Evolutionary conservation across 2,329 filamentous ascomycete species (phyloP).

Genomic region (Plenodomus lindquistii): DNA sequence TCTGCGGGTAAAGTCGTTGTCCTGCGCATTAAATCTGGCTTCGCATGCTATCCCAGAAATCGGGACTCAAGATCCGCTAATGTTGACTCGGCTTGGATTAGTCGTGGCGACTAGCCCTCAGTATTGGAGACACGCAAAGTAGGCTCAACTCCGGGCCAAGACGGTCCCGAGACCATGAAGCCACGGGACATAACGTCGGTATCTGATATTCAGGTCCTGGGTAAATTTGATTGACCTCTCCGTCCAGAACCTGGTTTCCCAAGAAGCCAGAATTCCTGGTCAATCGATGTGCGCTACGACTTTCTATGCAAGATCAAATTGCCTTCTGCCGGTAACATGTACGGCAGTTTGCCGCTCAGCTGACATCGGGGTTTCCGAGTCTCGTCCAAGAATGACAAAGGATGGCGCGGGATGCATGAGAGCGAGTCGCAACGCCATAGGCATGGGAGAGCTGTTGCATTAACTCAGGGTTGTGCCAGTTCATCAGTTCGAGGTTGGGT

Average conservation of each 20-base stretch:
- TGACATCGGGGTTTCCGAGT: neutral
- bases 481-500: no score
- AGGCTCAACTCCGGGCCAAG: neutral
- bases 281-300: neutral
- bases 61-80: neutral
- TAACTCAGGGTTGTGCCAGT: neutral
- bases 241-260: neutral
- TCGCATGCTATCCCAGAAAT: neutral
- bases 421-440: neutral
- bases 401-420: conserved; percentile 1
- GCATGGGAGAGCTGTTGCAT: neutral
- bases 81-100: no score
- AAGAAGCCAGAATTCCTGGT: neutral
- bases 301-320: conserved; percentile 1
- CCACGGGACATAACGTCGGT: neutral
- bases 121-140: no score
- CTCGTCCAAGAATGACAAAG: neutral
- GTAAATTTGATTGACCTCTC: neutral
- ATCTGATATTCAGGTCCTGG: neutral
- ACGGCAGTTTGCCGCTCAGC: conserved; percentile 1
- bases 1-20: conserved; percentile 1
- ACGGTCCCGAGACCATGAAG: neutral
- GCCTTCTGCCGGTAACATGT: neutral
- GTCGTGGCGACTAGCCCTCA: no score
- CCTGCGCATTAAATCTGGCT: neutral